A percentile compares a stretch with the other conserved stretches of the same genome.
These are phyloP conservation scores for Epichloe festucae DNA, from an alignment of 2,329 filamentous ascomycete genomes.

Conservation along the genomic window DNA sequence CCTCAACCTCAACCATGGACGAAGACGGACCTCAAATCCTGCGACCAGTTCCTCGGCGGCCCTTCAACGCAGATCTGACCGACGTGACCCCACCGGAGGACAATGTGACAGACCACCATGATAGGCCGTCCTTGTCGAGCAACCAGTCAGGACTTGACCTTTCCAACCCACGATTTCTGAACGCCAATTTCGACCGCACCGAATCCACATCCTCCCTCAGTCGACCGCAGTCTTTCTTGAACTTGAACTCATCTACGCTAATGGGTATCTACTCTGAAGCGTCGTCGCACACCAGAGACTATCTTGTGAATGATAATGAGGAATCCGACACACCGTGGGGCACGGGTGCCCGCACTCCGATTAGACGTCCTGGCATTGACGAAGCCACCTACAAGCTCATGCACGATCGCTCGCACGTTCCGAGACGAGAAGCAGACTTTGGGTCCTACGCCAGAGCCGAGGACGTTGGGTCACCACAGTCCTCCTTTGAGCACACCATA, in stretches of 20 bases:
- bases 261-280: constrained; percentile 79
- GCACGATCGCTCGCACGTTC: constrained; percentile 23
- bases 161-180: constrained; percentile 22
- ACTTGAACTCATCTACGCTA: constrained; percentile 79
- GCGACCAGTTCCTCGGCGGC: constrained; percentile 58
- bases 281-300: constrained; percentile 34
- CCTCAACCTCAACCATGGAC: constrained; percentile 17
- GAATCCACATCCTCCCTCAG: constrained; percentile 32
- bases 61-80: constrained; percentile 48
- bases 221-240: constrained; percentile 66
- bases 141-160: constrained; percentile 14
- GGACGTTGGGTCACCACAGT: constrained; percentile 12
- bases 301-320: constrained; percentile 29
- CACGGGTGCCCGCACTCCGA: constrained; percentile 60
- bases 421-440: constrained; percentile 23
- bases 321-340: constrained; percentile 63
- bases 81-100: constrained; percentile 32
- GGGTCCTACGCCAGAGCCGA: constrained; percentile 12
- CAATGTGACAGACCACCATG: constrained; percentile 16
- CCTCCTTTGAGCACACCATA: constrained; percentile 18
- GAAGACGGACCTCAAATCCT: constrained; percentile 41
- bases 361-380: constrained; percentile 29
- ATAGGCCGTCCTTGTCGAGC: constrained; percentile 11
- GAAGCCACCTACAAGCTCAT: constrained; percentile 32
- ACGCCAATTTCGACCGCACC: constrained; percentile 30